Evolutionary conservation across 1,284 basidiomycete genomes (phyloP).

Genomic region (Ganoderma multipileum): DNA sequence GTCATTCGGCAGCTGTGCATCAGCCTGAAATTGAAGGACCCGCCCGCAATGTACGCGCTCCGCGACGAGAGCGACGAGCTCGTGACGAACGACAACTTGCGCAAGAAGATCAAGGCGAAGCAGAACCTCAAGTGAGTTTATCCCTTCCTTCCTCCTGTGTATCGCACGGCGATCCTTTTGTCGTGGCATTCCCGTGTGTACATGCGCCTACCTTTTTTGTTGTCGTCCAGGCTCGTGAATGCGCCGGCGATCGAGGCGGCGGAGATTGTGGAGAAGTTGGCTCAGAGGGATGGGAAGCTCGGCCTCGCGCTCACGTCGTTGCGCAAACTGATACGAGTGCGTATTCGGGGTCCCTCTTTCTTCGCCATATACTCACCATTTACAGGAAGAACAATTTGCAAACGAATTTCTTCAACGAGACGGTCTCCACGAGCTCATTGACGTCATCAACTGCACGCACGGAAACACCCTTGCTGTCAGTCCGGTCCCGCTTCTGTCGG

Average conservation of each 20-base stretch:
- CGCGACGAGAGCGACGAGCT: constrained; percentile 89
- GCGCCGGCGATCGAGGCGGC: constrained; percentile 84
- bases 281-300: constrained; percentile 66
- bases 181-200: background rate
- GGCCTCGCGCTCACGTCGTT: constrained; percentile 81
- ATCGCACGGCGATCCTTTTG: background rate
- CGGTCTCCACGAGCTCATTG: constrained; percentile 80
- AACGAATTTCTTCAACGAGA: constrained; percentile 84
- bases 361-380: background rate
- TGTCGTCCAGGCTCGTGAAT: constrained; percentile 69
- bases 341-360: background rate
- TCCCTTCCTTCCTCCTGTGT: constrained; percentile 4
- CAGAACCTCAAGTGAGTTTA: constrained; percentile 77
- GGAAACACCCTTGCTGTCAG: constrained; percentile 89
- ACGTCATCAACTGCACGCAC: constrained; percentile 69
- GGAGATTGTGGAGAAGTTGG: constrained; percentile 80
- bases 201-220: constrained; percentile 16
- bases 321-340: constrained; percentile 82
- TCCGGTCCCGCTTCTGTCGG: constrained; percentile 13
- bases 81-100: constrained; percentile 90
- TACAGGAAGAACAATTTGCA: constrained; percentile 87
- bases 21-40: constrained; percentile 85
- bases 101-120: constrained; percentile 83
- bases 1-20: constrained; percentile 81
- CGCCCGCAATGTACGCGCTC: constrained; percentile 83